Percentiles rank a stretch among this genome's conserved stretches.
Evolutionary conservation across 257 asterid species (phyloP).

Genomic region (Datura wrightii): DNA sequence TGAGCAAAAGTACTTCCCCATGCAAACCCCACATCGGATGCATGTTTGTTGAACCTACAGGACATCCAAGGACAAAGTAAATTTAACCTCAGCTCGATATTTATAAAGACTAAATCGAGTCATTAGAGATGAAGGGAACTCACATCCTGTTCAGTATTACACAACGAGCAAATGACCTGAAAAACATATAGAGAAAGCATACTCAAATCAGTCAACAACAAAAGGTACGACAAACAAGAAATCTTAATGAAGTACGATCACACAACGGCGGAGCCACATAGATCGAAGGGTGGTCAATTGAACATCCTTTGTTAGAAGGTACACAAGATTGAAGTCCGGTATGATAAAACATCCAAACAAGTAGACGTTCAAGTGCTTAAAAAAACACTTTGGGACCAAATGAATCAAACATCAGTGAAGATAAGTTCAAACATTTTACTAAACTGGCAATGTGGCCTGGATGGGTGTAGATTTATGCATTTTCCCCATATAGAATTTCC

Average conservation of each 20-base stretch:
- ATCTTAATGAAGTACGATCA: background rate
- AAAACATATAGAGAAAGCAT: slow-evolving; percentile 24
- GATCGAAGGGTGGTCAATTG: background rate
- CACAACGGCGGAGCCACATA: background rate
- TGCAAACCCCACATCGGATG: slow-evolving; percentile 56
- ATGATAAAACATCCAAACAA: slow-evolving; percentile 84
- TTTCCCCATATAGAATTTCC: background rate
- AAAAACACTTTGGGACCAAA: slow-evolving; percentile 72
- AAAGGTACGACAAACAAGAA: slow-evolving; percentile 8
- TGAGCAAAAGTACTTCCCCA: slow-evolving; percentile 70
- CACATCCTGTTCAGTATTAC: slow-evolving; percentile 68
- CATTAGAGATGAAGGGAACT: slow-evolving; percentile 26
- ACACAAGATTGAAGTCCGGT: slow-evolving; percentile 75
- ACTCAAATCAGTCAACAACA: background rate
- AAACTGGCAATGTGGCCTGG: background rate
- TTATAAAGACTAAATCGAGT: background rate
- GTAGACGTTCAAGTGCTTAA: slow-evolving; percentile 90
- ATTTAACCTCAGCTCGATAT: background rate
- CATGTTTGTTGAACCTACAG: slow-evolving; percentile 62
- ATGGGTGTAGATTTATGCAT: background rate
- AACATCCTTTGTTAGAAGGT: slow-evolving; percentile 45
- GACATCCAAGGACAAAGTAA: background rate
- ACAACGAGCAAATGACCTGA: slow-evolving; percentile 66
- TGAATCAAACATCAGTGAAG: slow-evolving; percentile 48
- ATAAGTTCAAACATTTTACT: slow-evolving; percentile 40